Base-by-base conservation (phyloP, 148 eudicot genomes). In the Cornus suecica region DNA sequence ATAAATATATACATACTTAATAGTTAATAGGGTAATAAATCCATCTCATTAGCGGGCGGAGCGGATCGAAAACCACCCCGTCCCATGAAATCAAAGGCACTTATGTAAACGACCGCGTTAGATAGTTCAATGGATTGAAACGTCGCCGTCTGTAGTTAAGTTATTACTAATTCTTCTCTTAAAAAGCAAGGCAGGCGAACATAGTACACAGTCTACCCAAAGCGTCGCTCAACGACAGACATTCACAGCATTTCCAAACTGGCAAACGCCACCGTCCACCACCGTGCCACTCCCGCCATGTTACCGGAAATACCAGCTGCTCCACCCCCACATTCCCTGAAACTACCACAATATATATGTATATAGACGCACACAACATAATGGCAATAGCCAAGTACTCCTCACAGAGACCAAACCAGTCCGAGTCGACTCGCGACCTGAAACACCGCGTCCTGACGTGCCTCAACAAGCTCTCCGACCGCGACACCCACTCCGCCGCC, bases 381-480 rank as follows among this genome's bases (percentile, higher is more conserved):
- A 67, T 76, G 72, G 67, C 79, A 14, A 52, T 58, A 6, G 24
- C 61, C 2, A 58, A 68, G 76, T 76, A 74, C 70, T 63, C 85
- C 66, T 68, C 86, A 10, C 62, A 13, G 62, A 58, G 22, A 1
- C 1, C 62, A 22, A 78, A 81, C 62, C 78, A 67, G 22, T 27
- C 80, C 26, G 78, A 83, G 4, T 9, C 66, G 52, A 34, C 92
- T 63, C 94, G 93, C 52, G 97, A 90, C 64, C 85, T 94, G 37
- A 94, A 93, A 60, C 97, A 89, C 77, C 90, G 92, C 0, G 84
- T 92, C 8, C 92, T 90, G 29, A 85, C 91, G 24, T 92, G 96
- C 87, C 91, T 91, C 71, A 88, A 87, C 56, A 89, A 85, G 66
- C 90, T 95, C 76, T 89, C 99, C 82, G 99, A 95, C 71, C 88